Evolutionary conservation across 2,329 filamentous ascomycete species (phyloP).

Genomic region (Ophiostoma fasciatum): DNA sequence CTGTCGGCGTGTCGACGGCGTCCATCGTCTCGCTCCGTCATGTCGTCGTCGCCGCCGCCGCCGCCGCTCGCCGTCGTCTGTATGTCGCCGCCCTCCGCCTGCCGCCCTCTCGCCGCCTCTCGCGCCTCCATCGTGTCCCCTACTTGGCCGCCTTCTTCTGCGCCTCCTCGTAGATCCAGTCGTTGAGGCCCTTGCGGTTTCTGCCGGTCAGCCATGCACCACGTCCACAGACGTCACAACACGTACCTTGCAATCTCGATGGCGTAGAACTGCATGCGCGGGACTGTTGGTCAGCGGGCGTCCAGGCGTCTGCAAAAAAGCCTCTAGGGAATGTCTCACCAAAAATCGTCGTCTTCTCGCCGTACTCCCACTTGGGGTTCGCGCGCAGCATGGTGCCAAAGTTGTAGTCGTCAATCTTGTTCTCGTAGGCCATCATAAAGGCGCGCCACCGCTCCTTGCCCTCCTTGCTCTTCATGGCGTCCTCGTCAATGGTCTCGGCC

Average conservation of each 20-base stretch:
- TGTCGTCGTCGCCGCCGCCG: no score
- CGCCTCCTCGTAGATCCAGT: slow-evolving; percentile 87
- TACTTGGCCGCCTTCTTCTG: slow-evolving; percentile 34
- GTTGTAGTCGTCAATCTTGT: slow-evolving; percentile 93
- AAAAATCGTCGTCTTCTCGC: slow-evolving; percentile 80
- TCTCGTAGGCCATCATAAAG: slow-evolving; percentile 89
- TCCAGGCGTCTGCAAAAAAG: neutral
- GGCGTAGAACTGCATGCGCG: slow-evolving; percentile 43
- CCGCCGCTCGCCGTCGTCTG: neutral
- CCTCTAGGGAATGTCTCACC: slow-evolving; percentile 46
- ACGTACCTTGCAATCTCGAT: slow-evolving; percentile 30
- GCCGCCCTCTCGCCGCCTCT: no score
- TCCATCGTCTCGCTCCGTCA: no score
- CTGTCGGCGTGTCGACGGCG: no score
- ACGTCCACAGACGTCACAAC: no score
- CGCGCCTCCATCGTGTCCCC: no score
- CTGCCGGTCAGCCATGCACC: slow-evolving; percentile 43
- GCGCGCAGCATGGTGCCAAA: slow-evolving; percentile 87
- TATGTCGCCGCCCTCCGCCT: neutral
- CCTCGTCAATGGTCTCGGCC: slow-evolving; percentile 65
- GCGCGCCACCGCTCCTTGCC: slow-evolving; percentile 92
- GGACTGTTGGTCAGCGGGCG: slow-evolving; percentile 22
- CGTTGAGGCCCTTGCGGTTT: slow-evolving; percentile 81
- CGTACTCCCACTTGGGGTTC: slow-evolving; percentile 70
- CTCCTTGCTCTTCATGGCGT: slow-evolving; percentile 92